Conservation (phyloP, 768 basidiomycete genomes). For the Leucosporidium creatinivorum region DNA sequence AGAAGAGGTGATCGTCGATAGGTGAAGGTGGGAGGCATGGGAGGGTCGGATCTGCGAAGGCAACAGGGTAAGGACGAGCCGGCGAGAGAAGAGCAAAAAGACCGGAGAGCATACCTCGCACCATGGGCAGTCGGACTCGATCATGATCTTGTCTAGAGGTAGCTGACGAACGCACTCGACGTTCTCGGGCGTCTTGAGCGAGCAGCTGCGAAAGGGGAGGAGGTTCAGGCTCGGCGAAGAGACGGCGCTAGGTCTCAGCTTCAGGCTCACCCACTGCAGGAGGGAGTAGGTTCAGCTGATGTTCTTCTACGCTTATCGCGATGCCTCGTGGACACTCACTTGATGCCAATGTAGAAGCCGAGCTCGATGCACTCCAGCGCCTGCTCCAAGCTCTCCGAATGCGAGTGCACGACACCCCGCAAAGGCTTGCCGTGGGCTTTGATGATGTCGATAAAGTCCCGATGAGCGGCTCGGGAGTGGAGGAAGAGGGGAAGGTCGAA, state of each 20-base stretch:
- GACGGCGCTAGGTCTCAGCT: neutral
- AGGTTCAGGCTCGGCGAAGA: neutral
- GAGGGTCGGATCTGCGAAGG: slow-evolving; percentile 38
- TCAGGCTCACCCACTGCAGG: no score
- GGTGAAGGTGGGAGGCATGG: slow-evolving; percentile 34
- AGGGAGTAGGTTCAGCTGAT: no score
- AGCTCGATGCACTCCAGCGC: slow-evolving; percentile 59
- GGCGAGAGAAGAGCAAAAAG: neutral
- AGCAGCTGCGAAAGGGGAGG: slow-evolving; percentile 45
- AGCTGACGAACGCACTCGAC: slow-evolving; percentile 53
- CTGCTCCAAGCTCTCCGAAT: slow-evolving; percentile 62
- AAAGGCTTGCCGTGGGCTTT: slow-evolving; percentile 57
- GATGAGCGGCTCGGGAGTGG: slow-evolving; percentile 69
- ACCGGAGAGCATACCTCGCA: neutral
- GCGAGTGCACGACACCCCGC: slow-evolving; percentile 78
- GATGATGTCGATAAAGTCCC: slow-evolving; percentile 60
- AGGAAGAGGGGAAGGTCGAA: slow-evolving; percentile 69
- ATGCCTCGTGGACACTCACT: neutral
- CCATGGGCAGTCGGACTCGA: slow-evolving; percentile 60
- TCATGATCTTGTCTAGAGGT: slow-evolving; percentile 55
- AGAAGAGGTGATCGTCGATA: neutral
- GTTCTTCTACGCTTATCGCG: no score
- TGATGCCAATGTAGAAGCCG: slow-evolving; percentile 61
- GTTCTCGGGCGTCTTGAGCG: slow-evolving; percentile 64
- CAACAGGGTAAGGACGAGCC: slow-evolving; percentile 7